A percentile compares a stretch with the other conserved stretches of the same genome.
These are phyloP conservation scores for Boletus eberwhitei DNA, from an alignment of 768 basidiomycete species.

Conservation along the genomic window DNA sequence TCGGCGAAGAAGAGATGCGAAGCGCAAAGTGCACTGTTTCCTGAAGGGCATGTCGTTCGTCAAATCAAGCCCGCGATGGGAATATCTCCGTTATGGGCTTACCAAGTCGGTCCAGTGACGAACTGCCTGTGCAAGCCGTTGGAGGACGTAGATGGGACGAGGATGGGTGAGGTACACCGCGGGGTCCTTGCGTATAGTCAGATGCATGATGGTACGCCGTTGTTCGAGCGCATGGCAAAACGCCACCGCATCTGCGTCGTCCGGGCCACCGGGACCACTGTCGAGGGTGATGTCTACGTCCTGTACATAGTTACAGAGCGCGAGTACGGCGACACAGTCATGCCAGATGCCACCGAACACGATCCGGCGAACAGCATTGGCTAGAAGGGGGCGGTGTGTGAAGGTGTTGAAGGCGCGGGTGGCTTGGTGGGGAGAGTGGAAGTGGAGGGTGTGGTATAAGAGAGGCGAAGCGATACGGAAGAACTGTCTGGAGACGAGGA, in stretches of 20 bases:
- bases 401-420: conserved; percentile 38
- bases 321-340: conserved; percentile 39
- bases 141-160: conserved; percentile 43
- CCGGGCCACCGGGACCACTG: conserved; percentile 4
- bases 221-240: conserved; percentile 42
- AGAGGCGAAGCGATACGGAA: conserved; percentile 55
- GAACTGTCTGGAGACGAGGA: conserved; percentile 52
- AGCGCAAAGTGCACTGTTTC: conserved; percentile 53
- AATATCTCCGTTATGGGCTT: conserved; percentile 20
- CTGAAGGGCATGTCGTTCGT: conserved; percentile 30
- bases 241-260: conserved; percentile 26
- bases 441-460: conserved; percentile 50
- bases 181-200: conserved; percentile 51
- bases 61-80: neutral
- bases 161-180: conserved; percentile 55
- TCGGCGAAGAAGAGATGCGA: conserved; percentile 45
- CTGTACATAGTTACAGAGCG: conserved; percentile 26
- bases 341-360: conserved; percentile 41
- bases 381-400: conserved; percentile 35
- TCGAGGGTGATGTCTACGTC: conserved; percentile 41
- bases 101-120: conserved; percentile 46
- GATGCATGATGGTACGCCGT: conserved; percentile 38
- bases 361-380: conserved; percentile 39
- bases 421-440: conserved; percentile 42
- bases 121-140: conserved; percentile 45